Evolutionary conservation across 768 basidiomycete genomes (phyloP).

Genomic region (Guyanaporus albipodus): DNA sequence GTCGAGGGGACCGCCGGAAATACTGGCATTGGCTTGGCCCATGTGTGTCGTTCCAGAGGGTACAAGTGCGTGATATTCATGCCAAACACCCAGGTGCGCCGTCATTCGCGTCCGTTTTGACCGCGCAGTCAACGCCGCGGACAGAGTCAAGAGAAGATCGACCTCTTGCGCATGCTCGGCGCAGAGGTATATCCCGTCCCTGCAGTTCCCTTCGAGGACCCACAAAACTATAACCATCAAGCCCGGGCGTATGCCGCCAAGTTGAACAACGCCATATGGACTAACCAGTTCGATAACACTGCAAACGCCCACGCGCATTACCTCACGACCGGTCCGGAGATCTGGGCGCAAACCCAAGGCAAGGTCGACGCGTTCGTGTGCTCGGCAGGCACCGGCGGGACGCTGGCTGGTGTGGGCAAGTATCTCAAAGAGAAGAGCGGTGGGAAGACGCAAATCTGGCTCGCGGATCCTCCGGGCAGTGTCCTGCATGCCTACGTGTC

Average conservation of each 20-base stretch:
- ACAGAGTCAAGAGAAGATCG: slow-evolving; percentile 97
- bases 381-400: slow-evolving; percentile 94
- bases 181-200: slow-evolving; percentile 96
- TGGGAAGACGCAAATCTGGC: slow-evolving; percentile 82
- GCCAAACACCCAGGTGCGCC: slow-evolving; percentile 82
- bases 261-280: slow-evolving; percentile 86
- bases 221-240: slow-evolving; percentile 96
- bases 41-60: slow-evolving; percentile 88
- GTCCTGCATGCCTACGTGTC: slow-evolving; percentile 80
- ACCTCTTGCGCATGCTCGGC: slow-evolving; percentile 94
- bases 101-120: background rate
- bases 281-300: slow-evolving; percentile 95
- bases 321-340: slow-evolving; percentile 89
- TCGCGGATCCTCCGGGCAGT: slow-evolving; percentile 96
- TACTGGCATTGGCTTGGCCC: slow-evolving; percentile 94
- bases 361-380: slow-evolving; percentile 89
- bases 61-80: slow-evolving; percentile 99
- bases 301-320: slow-evolving; percentile 91
- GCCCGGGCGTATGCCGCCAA: slow-evolving; percentile 81
- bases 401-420: slow-evolving; percentile 83
- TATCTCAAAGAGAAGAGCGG: slow-evolving; percentile 78
- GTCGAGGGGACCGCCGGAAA: slow-evolving; percentile 99
- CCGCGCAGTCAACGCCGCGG: background rate
- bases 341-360: slow-evolving; percentile 86
- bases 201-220: slow-evolving; percentile 94